phyloP scores from a whole-genome alignment of 371 early-diverging fungal species.

The Cokeromyces recurvatus region DNA sequence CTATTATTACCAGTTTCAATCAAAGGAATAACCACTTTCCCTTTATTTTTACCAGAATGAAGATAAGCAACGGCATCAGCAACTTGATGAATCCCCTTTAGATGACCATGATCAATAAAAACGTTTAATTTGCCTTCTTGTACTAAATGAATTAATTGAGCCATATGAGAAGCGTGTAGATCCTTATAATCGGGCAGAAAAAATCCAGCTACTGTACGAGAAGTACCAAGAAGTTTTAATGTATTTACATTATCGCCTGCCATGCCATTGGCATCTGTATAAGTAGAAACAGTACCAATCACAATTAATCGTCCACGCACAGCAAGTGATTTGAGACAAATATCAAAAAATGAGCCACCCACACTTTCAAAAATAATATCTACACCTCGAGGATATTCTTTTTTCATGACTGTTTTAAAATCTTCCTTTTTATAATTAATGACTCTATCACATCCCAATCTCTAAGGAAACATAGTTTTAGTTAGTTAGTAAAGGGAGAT shows the following conservation, averaged over 20 bases:
- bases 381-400: slow-evolving; percentile 52
- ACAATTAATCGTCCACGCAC: slow-evolving; percentile 55
- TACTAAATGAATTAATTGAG: slow-evolving; percentile 27
- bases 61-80: slow-evolving; percentile 43
- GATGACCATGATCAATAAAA: slow-evolving; percentile 35
- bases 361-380: slow-evolving; percentile 60
- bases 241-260: slow-evolving; percentile 46
- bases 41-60: slow-evolving; percentile 49
- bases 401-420: slow-evolving; percentile 44
- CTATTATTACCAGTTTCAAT: slow-evolving; percentile 7
- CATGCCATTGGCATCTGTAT: slow-evolving; percentile 31
- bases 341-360: slow-evolving; percentile 55
- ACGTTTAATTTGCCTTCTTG: slow-evolving; percentile 35
- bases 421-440: slow-evolving; percentile 51
- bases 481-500: too few relatives aligned
- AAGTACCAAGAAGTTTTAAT: slow-evolving; percentile 42
- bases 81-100: slow-evolving; percentile 36
- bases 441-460: slow-evolving; percentile 40
- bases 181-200: slow-evolving; percentile 39
- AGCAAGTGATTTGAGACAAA: slow-evolving; percentile 43
- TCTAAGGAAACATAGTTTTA: too few relatives aligned
- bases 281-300: slow-evolving; percentile 52
- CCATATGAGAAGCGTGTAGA: slow-evolving; percentile 27
- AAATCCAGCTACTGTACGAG: slow-evolving; percentile 56
- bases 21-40: slow-evolving; percentile 48